Conservation (phyloP, 2,329 filamentous ascomycete species). For the Cladophialophora yegresii region DNA sequence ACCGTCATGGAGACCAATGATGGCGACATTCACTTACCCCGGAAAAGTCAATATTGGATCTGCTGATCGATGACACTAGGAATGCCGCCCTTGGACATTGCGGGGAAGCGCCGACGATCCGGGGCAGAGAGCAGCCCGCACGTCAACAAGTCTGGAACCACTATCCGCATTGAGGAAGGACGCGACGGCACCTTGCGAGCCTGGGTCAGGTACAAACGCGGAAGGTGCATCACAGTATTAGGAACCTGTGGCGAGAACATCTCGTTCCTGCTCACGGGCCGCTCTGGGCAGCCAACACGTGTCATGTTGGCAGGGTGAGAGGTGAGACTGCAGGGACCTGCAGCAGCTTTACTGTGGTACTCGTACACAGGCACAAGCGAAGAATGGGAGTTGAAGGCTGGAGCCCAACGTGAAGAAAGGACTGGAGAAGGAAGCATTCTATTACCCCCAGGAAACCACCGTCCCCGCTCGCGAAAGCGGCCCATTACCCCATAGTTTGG, state of each 20-base stretch:
- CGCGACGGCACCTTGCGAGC: not conserved
- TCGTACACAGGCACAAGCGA: not conserved
- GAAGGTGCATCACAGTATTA: not conserved
- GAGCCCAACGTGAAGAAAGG: constrained; percentile 14
- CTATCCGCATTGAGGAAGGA: constrained; percentile 14
- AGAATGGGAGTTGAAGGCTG: not conserved
- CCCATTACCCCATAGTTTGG: constrained; percentile 34
- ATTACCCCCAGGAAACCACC: constrained; percentile 42
- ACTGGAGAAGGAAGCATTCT: constrained; percentile 24
- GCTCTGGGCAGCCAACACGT: constrained; percentile 1
- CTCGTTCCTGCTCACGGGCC: constrained; percentile 12
- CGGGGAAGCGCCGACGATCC: constrained; percentile 24
- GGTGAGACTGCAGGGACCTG: not conserved
- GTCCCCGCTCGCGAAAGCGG: constrained; percentile 20
- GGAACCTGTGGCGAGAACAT: constrained; percentile 5
- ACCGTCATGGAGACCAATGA: constrained; percentile 4
- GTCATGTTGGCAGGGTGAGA: constrained; percentile 10
- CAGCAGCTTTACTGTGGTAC: not conserved
- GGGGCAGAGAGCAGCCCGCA: constrained; percentile 16
- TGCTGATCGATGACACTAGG: constrained; percentile 21
- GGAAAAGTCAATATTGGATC: constrained; percentile 9
- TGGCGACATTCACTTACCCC: not conserved
- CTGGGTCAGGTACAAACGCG: not conserved
- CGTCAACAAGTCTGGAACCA: constrained; percentile 2
- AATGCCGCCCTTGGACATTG: constrained; percentile 6